A percentile compares a stretch with the other conserved stretches of the same genome.
Evolutionary conservation across 345 rosid genomes (phyloP).

Genomic region (Iberis pinnata): DNA sequence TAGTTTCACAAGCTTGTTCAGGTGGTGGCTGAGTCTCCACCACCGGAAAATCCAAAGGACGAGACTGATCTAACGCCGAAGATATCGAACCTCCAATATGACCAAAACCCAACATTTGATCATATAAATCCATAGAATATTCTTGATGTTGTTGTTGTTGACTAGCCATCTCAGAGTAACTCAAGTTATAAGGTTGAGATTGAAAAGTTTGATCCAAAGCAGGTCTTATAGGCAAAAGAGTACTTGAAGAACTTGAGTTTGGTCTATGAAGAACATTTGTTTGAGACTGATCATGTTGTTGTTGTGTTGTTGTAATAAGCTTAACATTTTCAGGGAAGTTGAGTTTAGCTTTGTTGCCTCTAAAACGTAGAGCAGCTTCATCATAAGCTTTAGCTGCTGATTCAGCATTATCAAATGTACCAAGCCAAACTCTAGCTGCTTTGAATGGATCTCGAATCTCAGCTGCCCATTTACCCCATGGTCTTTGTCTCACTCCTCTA

Average conservation of each 20-base stretch:
- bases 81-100: slow-evolving; percentile 15
- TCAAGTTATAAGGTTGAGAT: slow-evolving; percentile 27
- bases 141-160: slow-evolving; percentile 28
- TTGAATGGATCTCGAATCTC: slow-evolving; percentile 86
- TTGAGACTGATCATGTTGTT: slow-evolving; percentile 18
- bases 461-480: slow-evolving; percentile 67
- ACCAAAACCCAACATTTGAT: slow-evolving; percentile 39
- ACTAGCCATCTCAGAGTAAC: slow-evolving; percentile 24
- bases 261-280: slow-evolving; percentile 17
- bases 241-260: slow-evolving; percentile 27
- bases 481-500: slow-evolving; percentile 79
- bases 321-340: slow-evolving; percentile 94
- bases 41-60: slow-evolving; percentile 11
- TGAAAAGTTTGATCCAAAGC: slow-evolving; percentile 23
- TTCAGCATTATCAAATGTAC: slow-evolving; percentile 83
- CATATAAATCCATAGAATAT: slow-evolving; percentile 28
- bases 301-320: slow-evolving; percentile 33
- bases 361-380: slow-evolving; percentile 68
- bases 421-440: slow-evolving; percentile 89
- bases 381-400: slow-evolving; percentile 89
- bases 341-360: slow-evolving; percentile 93
- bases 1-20: slow-evolving; percentile 15
- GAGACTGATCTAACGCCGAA: slow-evolving; percentile 20
- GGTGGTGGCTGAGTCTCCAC: slow-evolving; percentile 3
- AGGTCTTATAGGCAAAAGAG: slow-evolving; percentile 35